phyloP scores from a whole-genome alignment of 208 protist species.

The Acanthamoeba lenticulata region DNA sequence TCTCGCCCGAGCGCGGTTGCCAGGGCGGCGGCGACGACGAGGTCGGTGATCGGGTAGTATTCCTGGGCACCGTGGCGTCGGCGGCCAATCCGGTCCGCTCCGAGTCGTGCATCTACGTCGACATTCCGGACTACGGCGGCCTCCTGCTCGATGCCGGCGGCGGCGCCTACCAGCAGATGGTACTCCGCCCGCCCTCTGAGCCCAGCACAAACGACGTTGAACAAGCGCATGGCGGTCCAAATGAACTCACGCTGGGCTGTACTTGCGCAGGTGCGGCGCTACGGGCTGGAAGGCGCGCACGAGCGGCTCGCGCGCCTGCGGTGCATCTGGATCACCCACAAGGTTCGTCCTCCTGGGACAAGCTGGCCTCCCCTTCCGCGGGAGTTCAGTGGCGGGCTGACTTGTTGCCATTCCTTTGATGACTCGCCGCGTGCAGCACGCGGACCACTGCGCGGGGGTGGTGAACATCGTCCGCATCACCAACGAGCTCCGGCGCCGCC shows the following conservation, averaged over 20 bases:
- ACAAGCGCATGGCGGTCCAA: too few species aligned
- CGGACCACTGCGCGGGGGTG: neutral
- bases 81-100: neutral
- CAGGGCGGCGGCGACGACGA: neutral
- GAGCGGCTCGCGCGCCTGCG: neutral
- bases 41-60: neutral
- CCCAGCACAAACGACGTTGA: neutral
- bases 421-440: neutral
- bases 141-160: neutral
- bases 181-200: neutral
- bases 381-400: too few species aligned
- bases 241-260: too few species aligned
- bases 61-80: neutral
- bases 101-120: conserved; percentile 12
- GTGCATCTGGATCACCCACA: conserved; percentile 20
- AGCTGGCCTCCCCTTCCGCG: too few species aligned
- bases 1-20: neutral
- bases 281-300: neutral
- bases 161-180: conserved; percentile 25
- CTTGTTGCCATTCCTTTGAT: neutral
- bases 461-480: neutral
- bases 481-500: neutral
- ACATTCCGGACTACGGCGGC: neutral
- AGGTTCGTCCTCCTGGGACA: neutral
- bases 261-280: neutral